Evolutionary conservation across 1,284 basidiomycete genomes (phyloP).

Genomic region (Naganishia sp.): DNA sequence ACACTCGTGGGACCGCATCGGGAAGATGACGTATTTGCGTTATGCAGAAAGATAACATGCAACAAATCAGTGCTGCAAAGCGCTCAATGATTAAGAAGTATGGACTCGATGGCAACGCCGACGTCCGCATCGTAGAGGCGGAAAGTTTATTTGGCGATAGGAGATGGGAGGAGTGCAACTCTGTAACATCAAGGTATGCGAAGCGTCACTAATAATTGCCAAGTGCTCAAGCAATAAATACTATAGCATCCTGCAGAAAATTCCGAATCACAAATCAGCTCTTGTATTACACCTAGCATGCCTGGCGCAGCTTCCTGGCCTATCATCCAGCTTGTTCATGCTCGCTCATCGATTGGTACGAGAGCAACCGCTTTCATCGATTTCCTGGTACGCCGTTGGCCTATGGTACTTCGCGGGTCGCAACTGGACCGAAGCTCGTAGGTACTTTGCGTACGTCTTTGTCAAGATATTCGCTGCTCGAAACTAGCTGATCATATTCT

Average conservation of each 20-base stretch:
- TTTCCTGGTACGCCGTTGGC: conserved; percentile 98
- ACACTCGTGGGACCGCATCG: no score
- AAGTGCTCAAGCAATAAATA: not conserved
- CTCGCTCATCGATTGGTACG: conserved; percentile 95
- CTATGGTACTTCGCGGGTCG: conserved; percentile 89
- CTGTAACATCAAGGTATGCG: conserved; percentile 76
- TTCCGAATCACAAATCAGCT: conserved; percentile 77
- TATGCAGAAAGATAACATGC: conserved; percentile 67
- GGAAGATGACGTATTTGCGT: no score
- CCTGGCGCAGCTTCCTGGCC: conserved; percentile 89
- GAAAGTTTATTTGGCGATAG: conserved; percentile 85
- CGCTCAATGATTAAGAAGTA: conserved; percentile 74
- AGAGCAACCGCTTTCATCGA: conserved; percentile 83
- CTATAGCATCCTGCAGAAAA: conserved; percentile 73
- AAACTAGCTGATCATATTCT: not conserved
- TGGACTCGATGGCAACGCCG: conserved; percentile 81
- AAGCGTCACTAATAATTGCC: not conserved
- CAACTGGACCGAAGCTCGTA: conserved; percentile 83
- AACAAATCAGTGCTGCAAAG: conserved; percentile 75
- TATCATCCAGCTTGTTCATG: conserved; percentile 90
- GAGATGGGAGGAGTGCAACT: conserved; percentile 90
- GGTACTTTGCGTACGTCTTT: conserved; percentile 77
- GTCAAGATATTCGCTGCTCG: not conserved
- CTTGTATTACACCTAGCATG: conserved; percentile 94
- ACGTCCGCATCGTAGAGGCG: conserved; percentile 87